Base-by-base conservation (phyloP, 2,329 filamentous ascomycete species). In the Acephala macrosclerotiorum region DNA sequence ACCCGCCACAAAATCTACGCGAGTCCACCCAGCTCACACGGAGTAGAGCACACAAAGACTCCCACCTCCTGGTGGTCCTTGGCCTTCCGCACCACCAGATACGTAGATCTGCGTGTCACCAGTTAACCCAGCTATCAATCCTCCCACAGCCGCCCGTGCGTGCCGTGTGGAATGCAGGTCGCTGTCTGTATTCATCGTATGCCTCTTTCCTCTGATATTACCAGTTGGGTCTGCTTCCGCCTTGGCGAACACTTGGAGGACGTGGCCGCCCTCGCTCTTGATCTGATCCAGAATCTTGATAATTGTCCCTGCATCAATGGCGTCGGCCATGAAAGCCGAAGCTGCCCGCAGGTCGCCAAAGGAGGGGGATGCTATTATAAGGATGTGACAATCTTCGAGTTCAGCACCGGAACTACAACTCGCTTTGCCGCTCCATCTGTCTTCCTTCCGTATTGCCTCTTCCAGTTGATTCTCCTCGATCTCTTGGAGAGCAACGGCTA, bases 381-480 rank as follows among this genome's bases (percentile, higher is more conserved):
- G 70, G 33, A 77, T 74, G 29, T 77, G 75, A 61, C 70, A 72
- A 51, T 75, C 74, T 35, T 77, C 75, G 11, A 75, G 70, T 63
- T 78, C 75, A 2, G 75, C 76, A 7, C 75, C 75, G n/a, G 72
- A 75, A 53, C 72, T 76, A 59, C 75, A 77, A 60, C 72, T 75
- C 3, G 75, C 75, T 63, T 72, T 72, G 12, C 65, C 66, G 63
- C 72, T 75, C 73, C 76, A 77, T 7, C 65, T 64, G 22, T 67
- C 60, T 38, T 65, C 63, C 42, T 61, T 60, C 35, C 67, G 61
- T 60, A 74, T 68, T 55, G 70, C 66, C 29, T 67, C 67, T 53
- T 74, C 65, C 3, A 75, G 65, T 18, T 68, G 58, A 53, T 33
- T 59, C 12, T 65, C 61, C 2, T 59, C 14, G 4, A 76, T 59